phyloP scores from a whole-genome alignment of 2,329 filamentous ascomycete species.

The Phaeophleospora eucalypticola region DNA sequence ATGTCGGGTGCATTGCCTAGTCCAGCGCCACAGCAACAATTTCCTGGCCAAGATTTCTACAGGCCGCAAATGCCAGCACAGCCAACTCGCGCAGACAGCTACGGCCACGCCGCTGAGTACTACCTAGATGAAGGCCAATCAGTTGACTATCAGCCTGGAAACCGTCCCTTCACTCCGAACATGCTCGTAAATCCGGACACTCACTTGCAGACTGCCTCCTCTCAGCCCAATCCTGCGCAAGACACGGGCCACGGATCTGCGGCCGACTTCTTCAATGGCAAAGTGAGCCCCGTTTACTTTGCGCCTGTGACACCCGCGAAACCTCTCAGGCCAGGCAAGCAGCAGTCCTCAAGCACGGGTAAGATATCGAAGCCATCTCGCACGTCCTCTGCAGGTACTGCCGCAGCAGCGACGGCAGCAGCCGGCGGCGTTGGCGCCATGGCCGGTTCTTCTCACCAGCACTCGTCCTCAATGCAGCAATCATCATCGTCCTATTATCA shows the following conservation, averaged over 20 bases:
- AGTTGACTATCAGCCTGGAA: slow-evolving; percentile 57
- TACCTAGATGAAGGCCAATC: slow-evolving; percentile 61
- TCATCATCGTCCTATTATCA: slow-evolving; percentile 18
- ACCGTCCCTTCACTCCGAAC: slow-evolving; percentile 50
- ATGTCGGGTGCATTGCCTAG: slow-evolving; percentile 32
- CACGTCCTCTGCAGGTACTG: slow-evolving; percentile 34
- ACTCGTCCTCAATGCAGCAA: slow-evolving; percentile 11
- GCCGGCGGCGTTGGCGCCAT: slow-evolving; percentile 42
- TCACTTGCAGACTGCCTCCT: slow-evolving; percentile 54
- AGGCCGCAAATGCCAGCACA: slow-evolving; percentile 37
- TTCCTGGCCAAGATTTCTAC: slow-evolving; percentile 55
- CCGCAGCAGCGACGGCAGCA: slow-evolving; percentile 34
- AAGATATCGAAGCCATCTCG: slow-evolving; percentile 28
- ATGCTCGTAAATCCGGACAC: slow-evolving; percentile 55
- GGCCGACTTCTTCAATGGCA: slow-evolving; percentile 51
- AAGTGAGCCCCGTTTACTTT: slow-evolving; percentile 18
- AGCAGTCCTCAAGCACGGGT: slow-evolving; percentile 18
- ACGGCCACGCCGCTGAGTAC: slow-evolving; percentile 57
- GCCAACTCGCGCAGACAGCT: slow-evolving; percentile 35
- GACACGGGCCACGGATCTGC: slow-evolving; percentile 60
- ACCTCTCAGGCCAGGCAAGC: slow-evolving; percentile 34
- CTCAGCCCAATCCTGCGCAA: slow-evolving; percentile 49
- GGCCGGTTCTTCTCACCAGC: slow-evolving; percentile 23
- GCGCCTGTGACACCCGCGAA: slow-evolving; percentile 20
- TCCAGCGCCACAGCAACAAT: slow-evolving; percentile 41